phyloP scores from a whole-genome alignment of 306 rosid genomes.

The Corylus heterophylla region DNA sequence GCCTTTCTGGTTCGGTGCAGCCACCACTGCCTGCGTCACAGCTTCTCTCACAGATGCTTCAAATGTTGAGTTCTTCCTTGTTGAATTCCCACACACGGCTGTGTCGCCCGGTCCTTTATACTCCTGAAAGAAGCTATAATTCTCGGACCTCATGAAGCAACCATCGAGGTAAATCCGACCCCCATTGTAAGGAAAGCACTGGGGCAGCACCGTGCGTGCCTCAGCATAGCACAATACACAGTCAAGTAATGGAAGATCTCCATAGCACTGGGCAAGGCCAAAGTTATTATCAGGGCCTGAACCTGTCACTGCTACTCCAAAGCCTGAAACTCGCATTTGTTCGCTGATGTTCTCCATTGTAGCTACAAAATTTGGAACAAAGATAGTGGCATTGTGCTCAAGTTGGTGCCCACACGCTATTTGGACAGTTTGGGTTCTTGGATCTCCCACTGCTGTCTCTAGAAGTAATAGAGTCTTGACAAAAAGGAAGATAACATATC shows the following conservation, averaged over 20 bases:
- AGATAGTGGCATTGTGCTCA: slow-evolving; percentile 55
- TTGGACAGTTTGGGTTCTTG: slow-evolving; percentile 61
- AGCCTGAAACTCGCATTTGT: slow-evolving; percentile 64
- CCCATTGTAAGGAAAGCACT: slow-evolving; percentile 69
- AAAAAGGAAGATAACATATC: slow-evolving; percentile 31
- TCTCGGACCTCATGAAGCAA: slow-evolving; percentile 90
- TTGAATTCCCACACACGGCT: slow-evolving; percentile 59
- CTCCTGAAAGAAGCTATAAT: slow-evolving; percentile 71
- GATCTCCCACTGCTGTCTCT: slow-evolving; percentile 51
- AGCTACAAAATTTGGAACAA: slow-evolving; percentile 72
- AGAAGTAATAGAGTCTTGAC: slow-evolving; percentile 30
- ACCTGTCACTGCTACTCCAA: slow-evolving; percentile 67
- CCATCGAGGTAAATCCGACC: slow-evolving; percentile 86
- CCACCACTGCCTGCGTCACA: slow-evolving; percentile 42
- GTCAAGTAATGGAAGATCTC: slow-evolving; percentile 80
- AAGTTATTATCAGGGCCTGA: slow-evolving; percentile 66
- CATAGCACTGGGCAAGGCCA: slow-evolving; percentile 91
- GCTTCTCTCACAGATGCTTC: slow-evolving; percentile 48
- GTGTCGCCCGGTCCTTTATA: slow-evolving; percentile 53
- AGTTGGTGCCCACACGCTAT: slow-evolving; percentile 46
- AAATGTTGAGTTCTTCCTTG: slow-evolving; percentile 46
- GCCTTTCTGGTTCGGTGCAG: slow-evolving; percentile 51
- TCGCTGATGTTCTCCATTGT: slow-evolving; percentile 73
- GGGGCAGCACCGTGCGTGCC: slow-evolving; percentile 79
- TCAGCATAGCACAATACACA: slow-evolving; percentile 83